A percentile compares a stretch with the other conserved stretches of the same genome.
phyloP scores from a whole-genome alignment of 805 yeast species.

The Candida orba region DNA sequence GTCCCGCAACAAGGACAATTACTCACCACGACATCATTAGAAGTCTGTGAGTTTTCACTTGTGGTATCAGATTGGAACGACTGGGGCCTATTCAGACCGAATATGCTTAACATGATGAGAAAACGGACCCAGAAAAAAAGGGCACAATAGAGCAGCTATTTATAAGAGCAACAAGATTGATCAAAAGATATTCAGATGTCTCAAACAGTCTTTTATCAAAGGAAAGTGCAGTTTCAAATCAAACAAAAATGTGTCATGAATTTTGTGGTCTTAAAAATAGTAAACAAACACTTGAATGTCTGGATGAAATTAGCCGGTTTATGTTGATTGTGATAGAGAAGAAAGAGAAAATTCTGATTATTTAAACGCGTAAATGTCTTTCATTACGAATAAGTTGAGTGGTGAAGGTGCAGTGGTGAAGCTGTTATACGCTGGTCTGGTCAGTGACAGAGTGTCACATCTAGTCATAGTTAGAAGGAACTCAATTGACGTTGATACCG shows the following conservation, averaged over 20 bases:
- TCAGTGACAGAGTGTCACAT: constrained; percentile 4
- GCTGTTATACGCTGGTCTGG: neutral
- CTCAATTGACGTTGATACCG: constrained; percentile 10
- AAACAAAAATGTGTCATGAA: no score
- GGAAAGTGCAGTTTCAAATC: no score
- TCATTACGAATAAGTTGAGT: neutral
- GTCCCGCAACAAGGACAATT: constrained; percentile 45
- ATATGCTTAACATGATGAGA: constrained; percentile 1
- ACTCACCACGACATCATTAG: constrained; percentile 3
- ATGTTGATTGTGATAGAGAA: no score
- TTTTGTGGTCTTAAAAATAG: no score
- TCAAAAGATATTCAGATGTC: neutral
- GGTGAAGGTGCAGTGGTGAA: constrained; percentile 4
- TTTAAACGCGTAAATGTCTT: constrained; percentile 3
- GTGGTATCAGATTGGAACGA: constrained; percentile 3
- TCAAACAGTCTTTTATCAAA: no score
- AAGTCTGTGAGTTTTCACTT: constrained; percentile 2
- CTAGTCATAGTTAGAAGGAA: constrained; percentile 13
- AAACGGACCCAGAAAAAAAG: neutral
- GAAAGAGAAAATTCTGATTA: no score
- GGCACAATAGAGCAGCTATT: neutral
- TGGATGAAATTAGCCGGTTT: no score
- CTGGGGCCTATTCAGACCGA: neutral
- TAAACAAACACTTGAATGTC: no score
- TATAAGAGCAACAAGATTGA: neutral